Evolutionary conservation across 345 rosid genomes (phyloP), one percentile per base, ranked within the genome.

Genomic region (Crucihimalaya himalaica): DNA sequence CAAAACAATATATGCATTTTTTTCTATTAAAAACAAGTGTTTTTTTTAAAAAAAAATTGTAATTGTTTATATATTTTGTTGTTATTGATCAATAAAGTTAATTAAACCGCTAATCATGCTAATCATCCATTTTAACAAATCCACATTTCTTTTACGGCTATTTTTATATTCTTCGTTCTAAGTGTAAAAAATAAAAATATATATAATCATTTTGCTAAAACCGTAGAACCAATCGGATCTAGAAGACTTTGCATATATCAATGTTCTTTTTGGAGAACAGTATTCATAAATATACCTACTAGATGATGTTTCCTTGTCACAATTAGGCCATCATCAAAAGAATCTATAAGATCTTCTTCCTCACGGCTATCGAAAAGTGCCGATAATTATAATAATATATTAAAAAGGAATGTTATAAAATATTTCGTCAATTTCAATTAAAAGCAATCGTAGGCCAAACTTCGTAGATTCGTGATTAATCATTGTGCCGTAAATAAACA

Each of bases 381-480:
- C 18, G 51, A 39, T 8, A 23, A 29, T 32, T 51, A 61, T 52
- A 62, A 61, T 52, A 62, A 55, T 63, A 56, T 63, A 56, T 46
- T 27, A 16, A 28, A 51, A 51, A 43, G 2, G 14, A 27, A 23
- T 11, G 4, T 23, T 23, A 52, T 35, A 29, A 66, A 23, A 11
- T 52, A 37, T 68, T 14, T 69, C 20, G 16, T 60, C 29, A 21
- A 31, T 58, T 52, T 45, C 8, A 50, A 25, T 37, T 34, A 19
- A 25, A 7, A 59, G 32, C 14, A 61, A 61, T 43, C 39, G 51
- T 76, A 68, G 64, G 16, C 45, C 53, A 53, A 69, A 69, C 50
- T 75, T 61, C 32, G 71, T 57, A 77, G 80, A 71, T 77, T 71
- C 56, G 55, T 57, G 72, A 19, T 48, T 77, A 77, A 71, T 77